phyloP scores from a whole-genome alignment of 2,329 filamentous ascomycete species.

The Fusarium devonianum region DNA sequence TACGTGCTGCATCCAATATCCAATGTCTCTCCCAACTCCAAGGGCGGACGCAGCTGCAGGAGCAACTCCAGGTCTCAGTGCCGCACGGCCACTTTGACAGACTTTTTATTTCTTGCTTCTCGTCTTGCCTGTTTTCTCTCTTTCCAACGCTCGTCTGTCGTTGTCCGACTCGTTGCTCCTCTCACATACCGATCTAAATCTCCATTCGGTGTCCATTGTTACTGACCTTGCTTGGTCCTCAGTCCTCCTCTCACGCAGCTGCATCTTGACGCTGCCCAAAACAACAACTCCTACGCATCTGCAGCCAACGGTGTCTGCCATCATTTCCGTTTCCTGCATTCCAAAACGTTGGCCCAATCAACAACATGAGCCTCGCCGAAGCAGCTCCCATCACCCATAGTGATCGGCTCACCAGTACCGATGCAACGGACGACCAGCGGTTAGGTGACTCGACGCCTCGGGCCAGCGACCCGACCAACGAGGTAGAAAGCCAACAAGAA shows the following conservation, averaged over 20 bases:
- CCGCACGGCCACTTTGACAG: slow-evolving; percentile 30
- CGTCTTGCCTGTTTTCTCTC: slow-evolving; percentile 7
- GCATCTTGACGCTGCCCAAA: slow-evolving; percentile 8
- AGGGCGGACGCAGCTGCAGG: slow-evolving; percentile 28
- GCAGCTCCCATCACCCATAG: slow-evolving; percentile 32
- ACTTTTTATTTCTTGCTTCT: slow-evolving; percentile 11
- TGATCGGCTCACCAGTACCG: slow-evolving; percentile 30
- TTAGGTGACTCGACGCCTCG: slow-evolving; percentile 45
- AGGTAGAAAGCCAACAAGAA: slow-evolving; percentile 18
- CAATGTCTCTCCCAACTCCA: slow-evolving; percentile 33
- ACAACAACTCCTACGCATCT: background rate
- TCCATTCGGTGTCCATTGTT: slow-evolving; percentile 27
- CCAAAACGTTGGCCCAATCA: slow-evolving; percentile 1
- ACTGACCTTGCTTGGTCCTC: slow-evolving; percentile 22
- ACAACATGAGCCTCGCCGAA: slow-evolving; percentile 44
- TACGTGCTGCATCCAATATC: slow-evolving; percentile 38
- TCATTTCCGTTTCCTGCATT: background rate
- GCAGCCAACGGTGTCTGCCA: background rate
- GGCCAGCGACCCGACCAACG: slow-evolving; percentile 55
- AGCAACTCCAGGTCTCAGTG: slow-evolving; percentile 24
- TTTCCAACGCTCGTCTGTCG: background rate
- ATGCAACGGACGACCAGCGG: slow-evolving; percentile 39
- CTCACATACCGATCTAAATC: slow-evolving; percentile 21
- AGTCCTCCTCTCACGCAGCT: slow-evolving; percentile 11
- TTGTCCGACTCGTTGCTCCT: slow-evolving; percentile 16